phyloP scores from a whole-genome alignment of 495 filamentous ascomycete genomes.

The Penicillium dipodomyicola region DNA sequence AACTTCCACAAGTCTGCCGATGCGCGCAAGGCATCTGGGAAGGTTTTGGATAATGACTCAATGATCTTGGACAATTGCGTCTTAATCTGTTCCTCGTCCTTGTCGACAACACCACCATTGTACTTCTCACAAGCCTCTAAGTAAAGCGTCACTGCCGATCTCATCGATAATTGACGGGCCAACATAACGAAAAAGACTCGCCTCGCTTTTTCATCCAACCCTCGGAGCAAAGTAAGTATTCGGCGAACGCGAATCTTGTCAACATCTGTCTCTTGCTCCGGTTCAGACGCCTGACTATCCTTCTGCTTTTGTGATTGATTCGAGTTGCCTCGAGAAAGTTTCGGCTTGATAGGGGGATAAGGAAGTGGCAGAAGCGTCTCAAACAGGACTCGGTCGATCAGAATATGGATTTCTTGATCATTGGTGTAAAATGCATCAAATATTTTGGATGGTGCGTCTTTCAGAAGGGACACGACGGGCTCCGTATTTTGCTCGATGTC shows the following conservation, averaged over 20 bases:
- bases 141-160: constrained; percentile 66
- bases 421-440: constrained; percentile 89
- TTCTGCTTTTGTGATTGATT: constrained; percentile 60
- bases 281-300: constrained; percentile 46
- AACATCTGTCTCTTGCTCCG: constrained; percentile 58
- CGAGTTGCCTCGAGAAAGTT: constrained; percentile 56
- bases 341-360: constrained; percentile 78
- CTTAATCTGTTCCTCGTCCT: constrained; percentile 65
- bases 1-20: constrained; percentile 80
- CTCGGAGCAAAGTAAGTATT: constrained; percentile 74
- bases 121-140: constrained; percentile 79
- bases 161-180: constrained; percentile 65
- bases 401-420: constrained; percentile 77
- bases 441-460: constrained; percentile 79
- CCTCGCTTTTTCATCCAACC: constrained; percentile 73
- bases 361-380: constrained; percentile 80
- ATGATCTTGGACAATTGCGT: constrained; percentile 63
- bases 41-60: constrained; percentile 64
- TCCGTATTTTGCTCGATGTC: constrained; percentile 85
- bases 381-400: constrained; percentile 82
- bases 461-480: constrained; percentile 64
- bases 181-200: constrained; percentile 89
- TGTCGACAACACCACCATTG: constrained; percentile 80
- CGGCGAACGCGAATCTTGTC: constrained; percentile 85
- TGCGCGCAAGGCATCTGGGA: constrained; percentile 68